Percentiles rank a stretch among this genome's conserved stretches.
These are phyloP conservation scores for Psilocybe tampanensis DNA, from an alignment of 768 basidiomycete genomes.

Conservation along the genomic window DNA sequence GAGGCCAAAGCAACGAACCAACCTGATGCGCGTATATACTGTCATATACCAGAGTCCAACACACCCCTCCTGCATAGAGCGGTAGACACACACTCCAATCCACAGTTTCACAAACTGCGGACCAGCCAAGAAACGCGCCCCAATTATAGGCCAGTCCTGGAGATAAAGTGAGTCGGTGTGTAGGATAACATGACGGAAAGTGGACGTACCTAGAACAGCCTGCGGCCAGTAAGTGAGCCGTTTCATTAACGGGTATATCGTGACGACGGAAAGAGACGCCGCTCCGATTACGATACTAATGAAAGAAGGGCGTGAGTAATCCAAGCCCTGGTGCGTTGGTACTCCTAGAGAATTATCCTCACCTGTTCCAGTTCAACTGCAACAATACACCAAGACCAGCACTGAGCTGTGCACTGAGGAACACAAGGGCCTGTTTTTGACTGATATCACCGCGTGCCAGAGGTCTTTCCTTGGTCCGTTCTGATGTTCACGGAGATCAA, in stretches of 20 bases:
- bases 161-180: neutral
- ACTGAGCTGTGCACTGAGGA: constrained; percentile 81
- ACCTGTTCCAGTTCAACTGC: constrained; percentile 95
- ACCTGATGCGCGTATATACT: constrained; percentile 98
- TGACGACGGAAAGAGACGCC: constrained; percentile 85
- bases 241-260: constrained; percentile 96
- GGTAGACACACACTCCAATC: constrained; percentile 86
- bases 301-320: neutral
- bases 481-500: no score
- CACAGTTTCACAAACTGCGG: constrained; percentile 81
- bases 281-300: constrained; percentile 88
- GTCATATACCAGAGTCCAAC: constrained; percentile 97
- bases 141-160: constrained; percentile 95
- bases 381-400: constrained; percentile 84
- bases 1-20: neutral
- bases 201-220: constrained; percentile 78
- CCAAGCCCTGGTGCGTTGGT: neutral
- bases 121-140: constrained; percentile 96
- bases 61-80: constrained; percentile 86
- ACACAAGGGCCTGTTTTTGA: constrained; percentile 71
- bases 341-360: neutral
- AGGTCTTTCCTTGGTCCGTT: constrained; percentile 85
- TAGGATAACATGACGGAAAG: neutral
- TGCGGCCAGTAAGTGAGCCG: constrained; percentile 97
- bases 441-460: constrained; percentile 84